Percentiles rank a stretch among this genome's conserved stretches.
phyloP scores from a whole-genome alignment of 2,329 filamentous ascomycete genomes.

The Colletotrichum ledebouriae region DNA sequence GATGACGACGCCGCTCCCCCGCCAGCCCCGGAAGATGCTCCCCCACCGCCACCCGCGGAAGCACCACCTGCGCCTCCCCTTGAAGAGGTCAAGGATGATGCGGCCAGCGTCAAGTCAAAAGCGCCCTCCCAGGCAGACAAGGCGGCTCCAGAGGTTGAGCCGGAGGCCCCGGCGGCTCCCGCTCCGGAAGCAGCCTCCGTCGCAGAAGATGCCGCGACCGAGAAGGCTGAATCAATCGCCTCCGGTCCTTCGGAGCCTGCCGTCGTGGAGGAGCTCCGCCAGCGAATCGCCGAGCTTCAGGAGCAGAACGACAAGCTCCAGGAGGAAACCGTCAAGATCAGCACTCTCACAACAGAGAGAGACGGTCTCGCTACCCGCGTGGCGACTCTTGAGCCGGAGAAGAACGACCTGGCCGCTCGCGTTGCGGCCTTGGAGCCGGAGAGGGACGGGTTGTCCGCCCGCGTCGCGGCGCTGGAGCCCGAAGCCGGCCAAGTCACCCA shows the following conservation, averaged over 20 bases:
- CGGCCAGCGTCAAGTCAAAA: conserved; percentile 11
- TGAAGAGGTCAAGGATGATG: conserved; percentile 32
- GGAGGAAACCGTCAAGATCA: conserved; percentile 29
- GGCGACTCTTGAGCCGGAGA: conserved; percentile 29
- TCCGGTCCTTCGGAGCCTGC: conserved; percentile 19
- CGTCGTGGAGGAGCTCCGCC: conserved; percentile 38
- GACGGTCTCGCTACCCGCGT: conserved; percentile 35
- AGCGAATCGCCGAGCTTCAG: conserved; percentile 41
- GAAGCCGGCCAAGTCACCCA: conserved; percentile 32
- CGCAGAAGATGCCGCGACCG: conserved; percentile 5
- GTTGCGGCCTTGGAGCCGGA: conserved; percentile 27
- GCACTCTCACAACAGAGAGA: conserved; percentile 38
- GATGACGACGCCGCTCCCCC: conserved; percentile 18
- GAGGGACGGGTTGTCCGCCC: conserved; percentile 26
- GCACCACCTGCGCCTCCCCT: conserved; percentile 16
- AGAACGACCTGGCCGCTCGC: conserved; percentile 27
- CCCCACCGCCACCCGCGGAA: conserved; percentile 5
- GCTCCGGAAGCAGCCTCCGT: conserved; percentile 16
- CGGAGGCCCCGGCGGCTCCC: neutral
- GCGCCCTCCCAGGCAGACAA: conserved; percentile 7
- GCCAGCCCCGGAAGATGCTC: neutral
- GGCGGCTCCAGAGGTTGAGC: conserved; percentile 18
- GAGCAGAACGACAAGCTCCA: conserved; percentile 41
- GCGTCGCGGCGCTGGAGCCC: conserved; percentile 29
- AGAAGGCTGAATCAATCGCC: conserved; percentile 23